Evolutionary conservation across 2,329 filamentous ascomycete genomes (phyloP), one percentile per base, ranked within the genome.

Genomic region (Pseudogymnoascus verrucosus): DNA sequence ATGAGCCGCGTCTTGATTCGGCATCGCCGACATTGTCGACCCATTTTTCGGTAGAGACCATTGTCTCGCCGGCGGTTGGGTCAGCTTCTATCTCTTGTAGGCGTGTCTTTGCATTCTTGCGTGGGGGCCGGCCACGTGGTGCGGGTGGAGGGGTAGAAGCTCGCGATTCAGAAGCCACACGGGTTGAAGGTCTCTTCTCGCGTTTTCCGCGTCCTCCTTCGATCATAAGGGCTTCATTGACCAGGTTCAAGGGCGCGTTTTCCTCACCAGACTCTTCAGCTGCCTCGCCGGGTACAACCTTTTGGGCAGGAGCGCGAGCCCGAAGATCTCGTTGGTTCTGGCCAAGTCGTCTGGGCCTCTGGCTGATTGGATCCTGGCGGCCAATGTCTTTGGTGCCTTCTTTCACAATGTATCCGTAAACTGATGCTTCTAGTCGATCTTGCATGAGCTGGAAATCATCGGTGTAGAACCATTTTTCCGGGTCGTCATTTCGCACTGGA

Each of bases 371-470:
- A 65, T 87, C 83, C 70, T 88, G 86, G 37, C 78, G 77, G 19
- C 84, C 84, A 64, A 86, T 78, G 72, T 83, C 83, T 65, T 79
- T 79, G 2, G 80, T 79, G 61, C 84, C 81, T 8, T 81, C 78
- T 67, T 87, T 84, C 67, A 86, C 84, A 65, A 85, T 82, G 68
- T 87, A 86, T 14, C 82, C 80, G 69, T 87, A 88, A 1, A 80
- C 78, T 65, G 82, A 78, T 6, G 85, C 84, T 79, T 84, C 82
- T 65, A 85, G 77, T 63, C 78, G 78, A 73, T 87, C 84, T 70
- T 88, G 81, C 62, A 36, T 60, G 3, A 28, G 44, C 62, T 61
- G 28, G 31, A 37, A 63, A 7, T 63, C 51, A 12, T 62, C 59
- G 7, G 59, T 61, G 59, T 61, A 61, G 39, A 61, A 61, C 59